Evolutionary conservation across 371 early-diverging fungal species (phyloP).

Genomic region (Rhizopus delemar): DNA sequence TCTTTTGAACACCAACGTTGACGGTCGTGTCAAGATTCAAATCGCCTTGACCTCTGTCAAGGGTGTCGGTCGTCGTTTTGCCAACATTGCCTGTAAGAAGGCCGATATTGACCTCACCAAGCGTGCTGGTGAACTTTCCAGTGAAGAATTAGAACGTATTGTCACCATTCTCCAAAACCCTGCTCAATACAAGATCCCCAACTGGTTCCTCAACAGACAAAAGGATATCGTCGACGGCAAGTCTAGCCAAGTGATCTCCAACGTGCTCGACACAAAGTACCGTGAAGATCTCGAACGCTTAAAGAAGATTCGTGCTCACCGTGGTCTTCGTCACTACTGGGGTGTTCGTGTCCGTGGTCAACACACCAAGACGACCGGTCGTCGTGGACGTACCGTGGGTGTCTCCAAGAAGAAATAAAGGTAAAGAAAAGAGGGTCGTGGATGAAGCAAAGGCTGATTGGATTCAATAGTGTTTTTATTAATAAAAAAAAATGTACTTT

Average conservation of each 20-base stretch:
- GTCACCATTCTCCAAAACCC: conserved; percentile 90
- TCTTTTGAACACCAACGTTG: conserved; percentile 99
- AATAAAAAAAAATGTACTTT: neutral
- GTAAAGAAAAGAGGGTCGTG: too few relatives aligned
- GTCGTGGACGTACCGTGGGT: conserved; percentile 95
- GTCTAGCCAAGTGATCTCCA: conserved; percentile 90
- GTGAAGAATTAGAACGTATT: conserved; percentile 88
- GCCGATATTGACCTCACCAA: conserved; percentile 94
- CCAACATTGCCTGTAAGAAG: conserved; percentile 96
- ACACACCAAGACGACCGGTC: conserved; percentile 97
- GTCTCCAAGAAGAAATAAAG: conserved; percentile 91
- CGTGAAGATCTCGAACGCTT: conserved; percentile 95
- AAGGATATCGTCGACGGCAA: conserved; percentile 94
- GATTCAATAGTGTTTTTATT: too few relatives aligned
- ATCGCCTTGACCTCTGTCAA: conserved; percentile 95
- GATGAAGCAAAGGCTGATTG: too few relatives aligned
- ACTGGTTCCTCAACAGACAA: conserved; percentile 97
- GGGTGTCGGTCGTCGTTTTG: conserved; percentile 97
- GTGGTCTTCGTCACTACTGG: conserved; percentile 94
- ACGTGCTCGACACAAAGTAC: conserved; percentile 90
- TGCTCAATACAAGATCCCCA: conserved; percentile 93
- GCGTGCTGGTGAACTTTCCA: conserved; percentile 96
- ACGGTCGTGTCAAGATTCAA: conserved; percentile 92
- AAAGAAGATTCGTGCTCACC: conserved; percentile 93
- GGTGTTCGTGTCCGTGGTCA: conserved; percentile 94